These are phyloP conservation scores for Lodderomyces parapsilosis DNA, from an alignment of 1,139 yeast species.

Conservation along the genomic window DNA sequence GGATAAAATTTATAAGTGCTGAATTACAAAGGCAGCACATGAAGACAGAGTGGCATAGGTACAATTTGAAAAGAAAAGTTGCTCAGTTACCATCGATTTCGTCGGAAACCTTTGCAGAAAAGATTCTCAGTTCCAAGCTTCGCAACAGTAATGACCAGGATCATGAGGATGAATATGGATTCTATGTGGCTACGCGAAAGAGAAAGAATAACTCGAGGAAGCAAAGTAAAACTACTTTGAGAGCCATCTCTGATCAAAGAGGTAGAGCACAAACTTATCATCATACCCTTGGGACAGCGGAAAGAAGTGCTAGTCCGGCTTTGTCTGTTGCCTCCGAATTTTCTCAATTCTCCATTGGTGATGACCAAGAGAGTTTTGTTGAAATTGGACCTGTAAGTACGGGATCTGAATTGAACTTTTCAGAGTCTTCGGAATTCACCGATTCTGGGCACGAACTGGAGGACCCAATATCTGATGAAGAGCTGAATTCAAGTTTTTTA, in stretches of 20 bases:
- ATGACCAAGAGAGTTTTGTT: constrained; percentile 32
- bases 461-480: constrained; percentile 25
- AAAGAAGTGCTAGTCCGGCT: constrained; percentile 51
- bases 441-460: constrained; percentile 31
- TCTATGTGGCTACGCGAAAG: constrained; percentile 38
- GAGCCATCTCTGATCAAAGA: constrained; percentile 16
- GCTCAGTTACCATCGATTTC: constrained; percentile 79
- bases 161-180: constrained; percentile 68
- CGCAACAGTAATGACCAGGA: constrained; percentile 26
- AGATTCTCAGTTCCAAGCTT: constrained; percentile 37
- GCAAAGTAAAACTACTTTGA: constrained; percentile 2
- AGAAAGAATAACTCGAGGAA: constrained; percentile 12
- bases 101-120: constrained; percentile 80
- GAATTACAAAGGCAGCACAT: constrained; percentile 85
- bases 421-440: constrained; percentile 41
- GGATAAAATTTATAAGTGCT: constrained; percentile 71
- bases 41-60: constrained; percentile 97
- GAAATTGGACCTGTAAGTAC: constrained; percentile 36
- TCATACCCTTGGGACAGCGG: constrained; percentile 8
- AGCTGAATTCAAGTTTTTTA: constrained; percentile 21
- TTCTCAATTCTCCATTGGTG: constrained; percentile 68
- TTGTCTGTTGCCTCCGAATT: constrained; percentile 54
- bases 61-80: constrained; percentile 87
- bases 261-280: constrained; percentile 11
- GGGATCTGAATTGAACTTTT: constrained; percentile 48